Percentiles rank a stretch among this genome's conserved stretches.
Conservation (phyloP, 768 basidiomycete genomes). For the Mycena maculata region DNA sequence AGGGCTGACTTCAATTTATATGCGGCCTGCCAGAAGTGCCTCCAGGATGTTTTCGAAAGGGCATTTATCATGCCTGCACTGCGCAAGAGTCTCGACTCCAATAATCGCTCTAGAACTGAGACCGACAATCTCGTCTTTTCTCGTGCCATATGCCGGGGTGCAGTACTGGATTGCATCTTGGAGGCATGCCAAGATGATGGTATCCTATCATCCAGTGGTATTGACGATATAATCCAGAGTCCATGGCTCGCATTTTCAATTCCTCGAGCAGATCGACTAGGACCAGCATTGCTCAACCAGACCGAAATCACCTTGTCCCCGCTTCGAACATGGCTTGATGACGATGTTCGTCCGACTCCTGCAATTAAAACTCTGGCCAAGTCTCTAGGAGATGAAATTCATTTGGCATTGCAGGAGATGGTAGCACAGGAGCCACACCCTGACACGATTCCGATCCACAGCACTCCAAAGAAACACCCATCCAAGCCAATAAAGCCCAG, state of each 20-base stretch:
- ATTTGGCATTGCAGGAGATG: slow-evolving; percentile 1
- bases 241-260: neutral
- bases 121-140: neutral
- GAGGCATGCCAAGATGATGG: neutral
- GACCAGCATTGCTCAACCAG: neutral
- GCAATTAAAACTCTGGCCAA: neutral
- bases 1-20: neutral
- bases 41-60: neutral
- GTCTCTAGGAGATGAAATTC: neutral
- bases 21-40: neutral
- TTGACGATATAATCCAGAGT: neutral
- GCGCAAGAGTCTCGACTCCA: neutral
- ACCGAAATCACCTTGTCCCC: neutral
- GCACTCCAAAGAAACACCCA: neutral
- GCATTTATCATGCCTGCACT: neutral
- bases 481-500: neutral
- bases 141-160: neutral
- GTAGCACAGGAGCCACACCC: neutral
- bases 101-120: too few species aligned
- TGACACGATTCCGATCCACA: too few species aligned
- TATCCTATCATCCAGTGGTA: neutral
- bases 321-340: neutral
- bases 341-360: neutral
- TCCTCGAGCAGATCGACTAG: neutral
- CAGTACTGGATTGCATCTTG: neutral